phyloP scores from a whole-genome alignment of 2,329 filamentous ascomycete species.

The Colletotrichum melonis region DNA sequence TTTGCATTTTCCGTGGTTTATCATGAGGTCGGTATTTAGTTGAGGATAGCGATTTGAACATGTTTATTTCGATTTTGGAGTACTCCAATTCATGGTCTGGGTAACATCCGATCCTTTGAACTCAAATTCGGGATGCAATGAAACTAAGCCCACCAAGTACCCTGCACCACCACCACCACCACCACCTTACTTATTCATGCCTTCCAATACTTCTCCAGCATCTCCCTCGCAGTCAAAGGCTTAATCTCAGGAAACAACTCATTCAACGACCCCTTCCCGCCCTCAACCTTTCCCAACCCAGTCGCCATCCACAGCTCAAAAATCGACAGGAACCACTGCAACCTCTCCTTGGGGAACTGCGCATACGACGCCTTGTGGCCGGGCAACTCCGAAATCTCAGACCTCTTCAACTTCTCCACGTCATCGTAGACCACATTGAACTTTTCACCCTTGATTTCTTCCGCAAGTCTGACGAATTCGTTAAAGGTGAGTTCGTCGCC shows the following conservation, averaged over 20 bases:
- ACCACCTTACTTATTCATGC: neutral
- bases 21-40: neutral
- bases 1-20: neutral
- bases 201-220: conserved; percentile 34
- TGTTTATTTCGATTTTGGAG: too few relatives aligned
- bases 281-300: conserved; percentile 35
- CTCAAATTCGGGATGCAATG: neutral
- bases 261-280: conserved; percentile 38
- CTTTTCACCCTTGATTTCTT: conserved; percentile 47
- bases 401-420: conserved; percentile 44
- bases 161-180: too few relatives aligned
- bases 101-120: too few relatives aligned
- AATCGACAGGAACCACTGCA: conserved; percentile 38
- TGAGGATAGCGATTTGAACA: neutral
- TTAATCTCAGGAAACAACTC: conserved; percentile 43
- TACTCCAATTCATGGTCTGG: neutral
- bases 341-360: conserved; percentile 32
- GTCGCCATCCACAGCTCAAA: conserved; percentile 39
- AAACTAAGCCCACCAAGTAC: neutral
- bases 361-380: conserved; percentile 26
- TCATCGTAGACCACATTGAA: conserved; percentile 47
- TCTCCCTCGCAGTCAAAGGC: conserved; percentile 38
- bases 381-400: conserved; percentile 47
- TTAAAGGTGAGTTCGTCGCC: conserved; percentile 57
- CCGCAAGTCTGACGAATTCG: conserved; percentile 51